Evolutionary conservation across 2,329 filamentous ascomycete genomes (phyloP), one percentile per base, ranked within the genome.

Genomic region (Neurospora sp.): DNA sequence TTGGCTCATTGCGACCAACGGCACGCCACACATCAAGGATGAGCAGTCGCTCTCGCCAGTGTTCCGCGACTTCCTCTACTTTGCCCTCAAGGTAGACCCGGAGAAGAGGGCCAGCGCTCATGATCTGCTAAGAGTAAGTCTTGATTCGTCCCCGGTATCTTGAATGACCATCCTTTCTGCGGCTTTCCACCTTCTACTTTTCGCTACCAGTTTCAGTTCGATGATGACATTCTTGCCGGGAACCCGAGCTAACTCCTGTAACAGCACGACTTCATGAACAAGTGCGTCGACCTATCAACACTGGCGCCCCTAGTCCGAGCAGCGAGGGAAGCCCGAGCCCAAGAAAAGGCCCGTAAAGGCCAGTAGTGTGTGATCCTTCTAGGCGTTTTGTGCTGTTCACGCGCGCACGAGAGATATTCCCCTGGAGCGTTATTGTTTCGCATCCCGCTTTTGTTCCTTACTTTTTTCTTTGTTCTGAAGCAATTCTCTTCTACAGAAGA

Each of bases 91-190:
- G 84, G 96, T 99, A 6, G 96, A 98, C 78, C 95, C 96, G 1
- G 96, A 98, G 82, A 97, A 97, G 88, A 87, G 96, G 81, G 94
- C 94, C 46, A 97, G 93, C 78, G 96, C 96, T 42, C 93, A 97
- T 81, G 95, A 98, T 83, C 82, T 99, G 72, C 84, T 99, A 76
- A 90, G 92, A 83, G 96, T 98, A 86, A 83, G 91, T 84, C 67
- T 68, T 69, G 38, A 74, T 74, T 67, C 74, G 78, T 70, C 76
- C 58, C 58, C 38, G 68, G 15, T 68, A 70, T 6, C 73, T 82
- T 80, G 78, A 82, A 66, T 40, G 62, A 13, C 43, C 78, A 71
- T 23, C 19, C 19, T 42, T 2, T 38, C 36, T 62, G 52, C 52
- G 52, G 52, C 52, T 33, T 36, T 36, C 28, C 15, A 17, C 28